phyloP scores from a whole-genome alignment of 2,329 filamentous ascomycete species.

The Teratosphaeriaceae sp. region DNA sequence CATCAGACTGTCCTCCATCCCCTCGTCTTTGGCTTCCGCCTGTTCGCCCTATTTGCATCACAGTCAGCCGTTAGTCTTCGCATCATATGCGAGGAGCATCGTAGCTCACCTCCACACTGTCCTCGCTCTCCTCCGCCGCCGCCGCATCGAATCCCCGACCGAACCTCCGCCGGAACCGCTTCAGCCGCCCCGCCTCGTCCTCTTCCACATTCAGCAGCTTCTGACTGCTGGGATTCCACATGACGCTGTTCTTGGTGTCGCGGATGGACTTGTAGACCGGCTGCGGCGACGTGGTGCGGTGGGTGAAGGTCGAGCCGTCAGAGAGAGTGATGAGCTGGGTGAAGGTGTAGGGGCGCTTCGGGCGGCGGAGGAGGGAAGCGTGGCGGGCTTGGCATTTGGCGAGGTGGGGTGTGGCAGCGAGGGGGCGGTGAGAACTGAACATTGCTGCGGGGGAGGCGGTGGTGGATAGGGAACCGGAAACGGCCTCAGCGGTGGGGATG shows the following conservation, averaged over 20 bases:
- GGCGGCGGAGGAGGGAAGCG: conserved; percentile 78
- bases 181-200: conserved; percentile 86
- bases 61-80: background rate
- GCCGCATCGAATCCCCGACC: conserved; percentile 73
- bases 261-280: conserved; percentile 60
- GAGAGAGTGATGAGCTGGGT: conserved; percentile 92
- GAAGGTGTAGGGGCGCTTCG: conserved; percentile 91
- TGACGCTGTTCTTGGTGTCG: conserved; percentile 79
- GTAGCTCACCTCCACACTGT: conserved; percentile 6
- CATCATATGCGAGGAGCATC: background rate
- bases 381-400: conserved; percentile 56
- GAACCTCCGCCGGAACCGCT: conserved; percentile 78
- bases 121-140: conserved; percentile 23
- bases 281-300: conserved; percentile 67
- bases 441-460: conserved; percentile 8
- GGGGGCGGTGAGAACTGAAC: conserved; percentile 7
- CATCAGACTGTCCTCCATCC: conserved; percentile 50
- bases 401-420: conserved; percentile 2
- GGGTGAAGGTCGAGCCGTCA: conserved; percentile 79
- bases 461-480: too few species aligned
- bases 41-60: background rate
- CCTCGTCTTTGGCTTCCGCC: background rate
- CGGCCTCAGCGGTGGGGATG: too few species aligned
- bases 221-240: conserved; percentile 85
- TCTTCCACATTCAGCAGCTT: conserved; percentile 83